Percentiles rank a stretch among this genome's conserved stretches.
phyloP scores from a whole-genome alignment of 495 filamentous ascomycete genomes.

The Penicillium waksmanii region DNA sequence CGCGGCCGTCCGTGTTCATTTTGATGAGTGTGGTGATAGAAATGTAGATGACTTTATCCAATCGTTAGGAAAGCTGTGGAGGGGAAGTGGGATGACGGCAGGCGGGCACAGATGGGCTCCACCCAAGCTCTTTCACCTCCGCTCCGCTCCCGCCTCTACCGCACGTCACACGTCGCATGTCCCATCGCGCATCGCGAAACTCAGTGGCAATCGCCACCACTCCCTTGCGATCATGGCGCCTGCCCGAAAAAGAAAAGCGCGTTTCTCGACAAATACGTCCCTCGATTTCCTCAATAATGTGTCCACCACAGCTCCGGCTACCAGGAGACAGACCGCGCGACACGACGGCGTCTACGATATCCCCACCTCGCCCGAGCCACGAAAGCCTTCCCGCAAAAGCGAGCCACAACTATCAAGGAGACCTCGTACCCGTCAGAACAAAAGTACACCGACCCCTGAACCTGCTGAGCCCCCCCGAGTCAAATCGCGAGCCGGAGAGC shows the following conservation, averaged over 20 bases:
- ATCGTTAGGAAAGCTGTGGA: constrained; percentile 6
- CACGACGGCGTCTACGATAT: constrained; percentile 9
- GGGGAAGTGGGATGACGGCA: constrained; percentile 19
- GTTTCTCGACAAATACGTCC: constrained; percentile 6
- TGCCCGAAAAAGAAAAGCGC: constrained; percentile 8
- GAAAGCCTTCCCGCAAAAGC: neutral
- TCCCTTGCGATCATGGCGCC: constrained; percentile 8
- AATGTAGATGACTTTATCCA: neutral
- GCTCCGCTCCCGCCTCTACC: neutral
- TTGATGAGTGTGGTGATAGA: constrained; percentile 10
- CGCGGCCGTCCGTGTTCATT: constrained; percentile 30
- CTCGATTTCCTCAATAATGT: constrained; percentile 9
- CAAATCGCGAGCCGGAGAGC: neutral
- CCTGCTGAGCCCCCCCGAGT: neutral
- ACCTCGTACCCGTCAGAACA: constrained; percentile 4
- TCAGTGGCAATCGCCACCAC: neutral
- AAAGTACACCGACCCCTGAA: neutral
- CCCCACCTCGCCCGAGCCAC: constrained; percentile 9
- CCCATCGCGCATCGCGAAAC: neutral
- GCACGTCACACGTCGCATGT: neutral
- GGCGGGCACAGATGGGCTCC: constrained; percentile 12
- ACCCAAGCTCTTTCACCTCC: constrained; percentile 11
- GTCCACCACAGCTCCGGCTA: neutral
- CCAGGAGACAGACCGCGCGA: constrained; percentile 7
- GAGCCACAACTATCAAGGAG: neutral